Base-by-base conservation (phyloP, 2,329 filamentous ascomycete genomes). In the Aspergillus piperis region DNA sequence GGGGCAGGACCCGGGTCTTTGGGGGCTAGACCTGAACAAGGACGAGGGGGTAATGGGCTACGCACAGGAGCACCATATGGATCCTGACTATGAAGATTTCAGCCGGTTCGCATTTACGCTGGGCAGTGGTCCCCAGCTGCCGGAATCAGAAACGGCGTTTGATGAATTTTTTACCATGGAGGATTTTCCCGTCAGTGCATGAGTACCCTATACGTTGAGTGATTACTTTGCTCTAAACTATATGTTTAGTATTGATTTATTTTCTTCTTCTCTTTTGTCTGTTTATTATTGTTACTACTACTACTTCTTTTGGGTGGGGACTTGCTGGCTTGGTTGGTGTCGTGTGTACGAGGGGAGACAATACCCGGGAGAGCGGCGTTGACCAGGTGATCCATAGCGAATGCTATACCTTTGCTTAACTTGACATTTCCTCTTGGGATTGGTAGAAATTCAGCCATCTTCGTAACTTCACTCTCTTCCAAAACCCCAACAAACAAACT, bases 81-180 rank as follows among this genome's bases (percentile, higher is more conserved):
- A 74, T 42, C 62, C 60, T 27, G 62, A 63, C 6, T 63, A 64
- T 21, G 66, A 72, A 30, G 72, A 63, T 32, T 63, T 63, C 17
- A 74, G 57, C 52, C 71, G 70, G 41, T 76, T 73, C 59, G 73
- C 73, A 3, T 57, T 70, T 47, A 67, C 67, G 10, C 44, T 76
- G 56, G 72, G 65, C 21, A 68, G 60, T 42, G 61, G 64, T 38
- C 62, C 65, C 8, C 64, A 62, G 8, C 56, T 70, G 25, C 64
- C 67, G n/a, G 70, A 68, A 15, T 63, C 66, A 15, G 72, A 73
- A 2, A 68, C 67, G 58, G 69, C 64, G 19, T 71, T 75, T 62
- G 73, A 75, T 13, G 73, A 76, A 13, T 67, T 70, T 49, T 66
- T 75, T 13, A 59, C 68, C 7, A 57, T 75, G 27, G 73, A 75